Base-by-base conservation (phyloP, 805 yeast genomes). In the Wickerhamiella hasegawae region DNA sequence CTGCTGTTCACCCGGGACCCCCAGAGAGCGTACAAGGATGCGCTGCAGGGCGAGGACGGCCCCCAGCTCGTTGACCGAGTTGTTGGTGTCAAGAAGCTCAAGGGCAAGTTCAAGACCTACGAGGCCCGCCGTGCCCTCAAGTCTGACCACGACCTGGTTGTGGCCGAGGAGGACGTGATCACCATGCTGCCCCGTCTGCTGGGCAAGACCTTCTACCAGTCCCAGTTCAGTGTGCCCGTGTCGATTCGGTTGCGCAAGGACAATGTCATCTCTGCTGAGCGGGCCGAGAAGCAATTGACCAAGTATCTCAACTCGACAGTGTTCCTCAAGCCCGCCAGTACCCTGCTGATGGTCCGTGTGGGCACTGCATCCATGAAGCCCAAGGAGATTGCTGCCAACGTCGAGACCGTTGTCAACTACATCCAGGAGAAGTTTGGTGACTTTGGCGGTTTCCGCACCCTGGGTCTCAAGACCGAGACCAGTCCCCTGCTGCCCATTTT, bases 401-500 rank as follows among this genome's bases (percentile, higher is more conserved):
- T 76, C 31, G 58, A 64, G 19, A 65, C 68, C 28, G 71, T 81
- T 11, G 55, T 71, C 25, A 54, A 59, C 18, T 57, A 62, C 35
- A 66, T 83, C 42, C 41, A 45, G 16, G 33, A 40, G 19, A 41
- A 47, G 23, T 39, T 52, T 14, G 42, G 39, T 15, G 54, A 53
- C 26, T 48, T 52, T 47, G 47, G 52, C 14, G 56, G 53, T 18
- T 34, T 61, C 14, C 44, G 60, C 22, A 44, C 61, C 11, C 31
- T 66, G 71, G 52, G 77, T 9, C 57, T 69, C 69, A 83, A 83
- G 60, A 66, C 87, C 10, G 60, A 64, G 38, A 55, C 58, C 28
- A 81, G 94, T 16, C 94, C 95, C 16, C 70, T 85, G 6, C 62
- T 90, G 47, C 97, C 99, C 31, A 63, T 90, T 40, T 90, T 64